phyloP scores from a whole-genome alignment of 208 protist species.

The Angomonas deanei region DNA sequence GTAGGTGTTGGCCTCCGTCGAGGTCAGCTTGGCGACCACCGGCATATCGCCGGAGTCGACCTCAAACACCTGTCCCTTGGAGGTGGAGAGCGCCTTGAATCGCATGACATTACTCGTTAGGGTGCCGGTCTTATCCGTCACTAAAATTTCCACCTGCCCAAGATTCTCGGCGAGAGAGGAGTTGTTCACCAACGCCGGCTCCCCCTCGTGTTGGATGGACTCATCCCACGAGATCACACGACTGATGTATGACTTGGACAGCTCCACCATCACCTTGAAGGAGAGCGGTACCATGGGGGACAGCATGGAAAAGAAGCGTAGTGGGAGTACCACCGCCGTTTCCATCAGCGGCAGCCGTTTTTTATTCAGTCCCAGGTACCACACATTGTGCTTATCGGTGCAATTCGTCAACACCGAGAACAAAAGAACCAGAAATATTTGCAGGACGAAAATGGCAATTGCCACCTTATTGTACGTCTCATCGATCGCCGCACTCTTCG shows the following conservation, averaged over 20 bases:
- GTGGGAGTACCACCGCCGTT: constrained; percentile 66
- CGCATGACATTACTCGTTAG: constrained; percentile 90
- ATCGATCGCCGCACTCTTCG: constrained; percentile 91
- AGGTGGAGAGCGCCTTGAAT: constrained; percentile 38
- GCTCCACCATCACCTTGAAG: constrained; percentile 93
- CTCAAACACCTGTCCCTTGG: constrained; percentile 2
- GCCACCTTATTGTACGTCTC: constrained; percentile 67
- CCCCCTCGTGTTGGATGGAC: constrained; percentile 45
- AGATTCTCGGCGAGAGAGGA: constrained; percentile 90
- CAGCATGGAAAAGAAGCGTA: constrained; percentile 89
- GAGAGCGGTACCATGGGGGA: constrained; percentile 94
- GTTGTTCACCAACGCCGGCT: constrained; percentile 61
- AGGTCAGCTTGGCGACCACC: constrained; percentile 8
- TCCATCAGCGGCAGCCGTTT: constrained; percentile 24
- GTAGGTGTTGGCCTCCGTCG: background rate
- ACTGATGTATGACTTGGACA: constrained; percentile 88
- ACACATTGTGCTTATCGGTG: constrained; percentile 25
- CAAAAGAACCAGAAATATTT: constrained; percentile 73
- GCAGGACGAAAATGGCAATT: constrained; percentile 84
- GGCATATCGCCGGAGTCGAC: constrained; percentile 13
- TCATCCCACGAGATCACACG: constrained; percentile 86
- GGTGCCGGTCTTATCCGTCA: constrained; percentile 94
- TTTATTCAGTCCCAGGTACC: constrained; percentile 51
- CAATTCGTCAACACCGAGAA: constrained; percentile 58
- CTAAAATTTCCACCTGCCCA: constrained; percentile 88